Conservation (phyloP, 805 yeast species). For the Teunomyces panamensis region DNA sequence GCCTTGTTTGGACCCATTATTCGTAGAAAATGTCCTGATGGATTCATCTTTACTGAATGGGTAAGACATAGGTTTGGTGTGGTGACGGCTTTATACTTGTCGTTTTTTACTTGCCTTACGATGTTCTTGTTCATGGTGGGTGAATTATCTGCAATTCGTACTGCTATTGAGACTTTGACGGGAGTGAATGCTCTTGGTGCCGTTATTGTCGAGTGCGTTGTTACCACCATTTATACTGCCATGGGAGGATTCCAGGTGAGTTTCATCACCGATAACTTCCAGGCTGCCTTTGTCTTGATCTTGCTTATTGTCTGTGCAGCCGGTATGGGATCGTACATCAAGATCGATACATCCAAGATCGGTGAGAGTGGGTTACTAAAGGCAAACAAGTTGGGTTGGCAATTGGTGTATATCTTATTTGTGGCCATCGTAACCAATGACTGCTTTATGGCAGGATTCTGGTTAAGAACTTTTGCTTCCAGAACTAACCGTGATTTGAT, state of each 20-base stretch:
- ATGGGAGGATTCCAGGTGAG: slow-evolving; percentile 89
- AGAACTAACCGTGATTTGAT: slow-evolving; percentile 69
- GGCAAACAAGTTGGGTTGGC: slow-evolving; percentile 80
- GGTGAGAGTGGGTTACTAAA: slow-evolving; percentile 64
- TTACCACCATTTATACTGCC: slow-evolving; percentile 82
- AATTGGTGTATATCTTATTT: slow-evolving; percentile 75
- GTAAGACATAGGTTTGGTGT: slow-evolving; percentile 79
- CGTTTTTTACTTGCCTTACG: slow-evolving; percentile 80
- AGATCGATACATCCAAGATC: slow-evolving; percentile 60
- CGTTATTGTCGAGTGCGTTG: slow-evolving; percentile 79
- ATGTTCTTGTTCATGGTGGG: slow-evolving; percentile 84
- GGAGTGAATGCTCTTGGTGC: slow-evolving; percentile 77
- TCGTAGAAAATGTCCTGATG: slow-evolving; percentile 77
- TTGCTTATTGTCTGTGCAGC: slow-evolving; percentile 67
- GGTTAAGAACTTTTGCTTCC: slow-evolving; percentile 93
- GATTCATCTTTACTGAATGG: slow-evolving; percentile 93
- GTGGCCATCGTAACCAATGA: slow-evolving; percentile 90
- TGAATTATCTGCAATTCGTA: slow-evolving; percentile 77
- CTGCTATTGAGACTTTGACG: slow-evolving; percentile 74
- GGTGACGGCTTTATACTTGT: slow-evolving; percentile 67
- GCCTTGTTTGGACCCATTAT: slow-evolving; percentile 80
- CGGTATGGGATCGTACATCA: slow-evolving; percentile 73
- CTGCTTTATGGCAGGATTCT: slow-evolving; percentile 85
- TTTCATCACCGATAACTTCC: slow-evolving; percentile 82
- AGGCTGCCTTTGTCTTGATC: slow-evolving; percentile 69